Conservation (phyloP, 2,329 filamentous ascomycete species). For the Botrytis sinoallii region DNA sequence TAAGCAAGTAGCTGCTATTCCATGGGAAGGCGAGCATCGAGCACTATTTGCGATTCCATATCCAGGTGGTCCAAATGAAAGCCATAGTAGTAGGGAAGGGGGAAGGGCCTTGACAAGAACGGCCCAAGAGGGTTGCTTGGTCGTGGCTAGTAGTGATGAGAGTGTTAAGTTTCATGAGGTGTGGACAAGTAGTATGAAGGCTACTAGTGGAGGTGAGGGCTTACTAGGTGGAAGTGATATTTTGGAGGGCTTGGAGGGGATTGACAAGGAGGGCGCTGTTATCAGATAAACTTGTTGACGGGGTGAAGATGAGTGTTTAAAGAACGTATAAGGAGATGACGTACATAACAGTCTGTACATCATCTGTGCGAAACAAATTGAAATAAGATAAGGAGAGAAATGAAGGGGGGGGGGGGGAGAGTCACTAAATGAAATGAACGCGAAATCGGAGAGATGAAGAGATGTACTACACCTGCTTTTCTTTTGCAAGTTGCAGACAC, state of each 20-base stretch:
- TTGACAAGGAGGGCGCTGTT: constrained; percentile 69
- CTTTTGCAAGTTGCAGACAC: too few relatives aligned
- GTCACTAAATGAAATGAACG: neutral
- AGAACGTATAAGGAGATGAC: neutral
- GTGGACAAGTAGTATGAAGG: constrained; percentile 66
- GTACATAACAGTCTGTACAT: neutral
- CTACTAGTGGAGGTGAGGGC: constrained; percentile 51
- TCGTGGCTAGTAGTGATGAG: constrained; percentile 87
- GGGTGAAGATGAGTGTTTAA: neutral
- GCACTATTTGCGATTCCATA: constrained; percentile 88
- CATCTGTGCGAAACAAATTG: neutral
- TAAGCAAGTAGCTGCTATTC: constrained; percentile 77
- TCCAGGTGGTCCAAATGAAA: constrained; percentile 55
- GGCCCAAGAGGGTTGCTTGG: constrained; percentile 74
- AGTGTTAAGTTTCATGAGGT: constrained; percentile 95
- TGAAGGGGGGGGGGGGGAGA: neutral
- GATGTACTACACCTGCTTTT: neutral
- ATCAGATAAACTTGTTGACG: constrained; percentile 53
- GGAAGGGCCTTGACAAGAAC: constrained; percentile 55
- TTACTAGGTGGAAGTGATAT: constrained; percentile 81
- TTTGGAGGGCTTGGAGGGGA: constrained; percentile 75
- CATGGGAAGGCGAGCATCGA: constrained; percentile 75
- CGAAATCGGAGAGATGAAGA: neutral
- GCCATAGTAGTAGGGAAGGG: constrained; percentile 43
- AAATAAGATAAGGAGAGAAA: neutral